A percentile compares a stretch with the other conserved stretches of the same genome.
Evolutionary conservation across 192 early-diverging fungal genomes (phyloP).

Genomic region (Gryganskiella cystojenkinii): DNA sequence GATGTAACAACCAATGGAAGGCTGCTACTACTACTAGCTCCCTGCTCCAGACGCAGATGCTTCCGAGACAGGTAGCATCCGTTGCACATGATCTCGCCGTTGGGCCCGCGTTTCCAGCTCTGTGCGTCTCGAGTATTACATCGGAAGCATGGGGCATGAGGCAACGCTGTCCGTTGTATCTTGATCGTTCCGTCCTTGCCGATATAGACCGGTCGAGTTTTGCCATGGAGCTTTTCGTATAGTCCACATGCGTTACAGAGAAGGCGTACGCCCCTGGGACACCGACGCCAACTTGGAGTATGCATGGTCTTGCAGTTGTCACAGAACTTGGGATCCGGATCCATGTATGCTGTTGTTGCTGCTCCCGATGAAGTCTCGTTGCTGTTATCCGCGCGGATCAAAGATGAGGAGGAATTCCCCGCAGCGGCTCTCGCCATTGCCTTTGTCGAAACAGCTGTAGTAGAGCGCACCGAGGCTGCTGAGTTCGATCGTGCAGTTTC

Average conservation of each 20-base stretch:
- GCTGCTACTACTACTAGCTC: no score
- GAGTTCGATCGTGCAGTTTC: no score
- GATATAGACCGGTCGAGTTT: conserved; percentile 18
- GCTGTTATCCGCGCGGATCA: no score
- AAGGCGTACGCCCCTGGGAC: conserved; percentile 14
- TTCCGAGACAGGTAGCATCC: no score
- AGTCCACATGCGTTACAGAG: conserved; percentile 46
- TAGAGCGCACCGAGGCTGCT: no score
- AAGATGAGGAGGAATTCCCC: no score
- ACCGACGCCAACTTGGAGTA: conserved; percentile 44
- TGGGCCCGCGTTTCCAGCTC: conserved; percentile 4
- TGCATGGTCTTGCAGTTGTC: conserved; percentile 20
- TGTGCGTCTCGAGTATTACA: conserved; percentile 6
- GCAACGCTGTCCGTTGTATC: conserved; percentile 6
- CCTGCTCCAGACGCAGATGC: no score
- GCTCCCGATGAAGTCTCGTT: no score
- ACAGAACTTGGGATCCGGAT: conserved; percentile 30
- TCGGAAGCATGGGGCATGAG: conserved; percentile 12
- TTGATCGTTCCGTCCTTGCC: conserved; percentile 31
- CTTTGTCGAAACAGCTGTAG: no score
- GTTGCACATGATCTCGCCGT: conserved; percentile 18
- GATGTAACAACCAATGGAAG: no score
- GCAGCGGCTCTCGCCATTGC: no score
- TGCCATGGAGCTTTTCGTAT: conserved; percentile 33
- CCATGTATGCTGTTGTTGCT: no score